These are phyloP conservation scores for Arabidopsis lyrata DNA, from an alignment of 441 rosid genomes.

Conservation along the genomic window DNA sequence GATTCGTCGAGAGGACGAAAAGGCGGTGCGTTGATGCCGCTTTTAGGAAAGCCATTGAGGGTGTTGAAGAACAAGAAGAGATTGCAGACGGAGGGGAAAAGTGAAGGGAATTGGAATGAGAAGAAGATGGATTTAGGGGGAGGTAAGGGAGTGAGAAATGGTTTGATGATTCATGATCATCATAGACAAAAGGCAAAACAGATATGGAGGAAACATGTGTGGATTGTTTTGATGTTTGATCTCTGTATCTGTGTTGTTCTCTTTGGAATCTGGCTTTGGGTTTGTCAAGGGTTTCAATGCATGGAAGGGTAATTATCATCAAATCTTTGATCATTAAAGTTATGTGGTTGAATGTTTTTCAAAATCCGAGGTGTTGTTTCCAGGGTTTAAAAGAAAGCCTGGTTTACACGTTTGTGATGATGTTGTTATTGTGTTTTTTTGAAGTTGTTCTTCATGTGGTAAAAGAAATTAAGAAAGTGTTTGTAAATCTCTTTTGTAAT, in stretches of 20 bases:
- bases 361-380: conserved; percentile 35
- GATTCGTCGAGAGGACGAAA: conserved; percentile 53
- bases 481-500: conserved; percentile 4
- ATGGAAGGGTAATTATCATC: conserved; percentile 52
- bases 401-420: conserved; percentile 36
- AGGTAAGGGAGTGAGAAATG: conserved; percentile 57
- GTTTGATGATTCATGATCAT: conserved; percentile 42
- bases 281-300: conserved; percentile 88
- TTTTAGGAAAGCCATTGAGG: conserved; percentile 57
- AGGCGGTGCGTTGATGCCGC: conserved; percentile 47
- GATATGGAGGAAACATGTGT: conserved; percentile 89
- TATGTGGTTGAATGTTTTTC: conserved; percentile 1
- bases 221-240: conserved; percentile 81
- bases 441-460: conserved; percentile 7
- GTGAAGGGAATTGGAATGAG: conserved; percentile 44
- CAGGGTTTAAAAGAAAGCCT: not conserved
- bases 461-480: not conserved
- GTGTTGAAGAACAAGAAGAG: conserved; percentile 80
- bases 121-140: conserved; percentile 48
- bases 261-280: conserved; percentile 85
- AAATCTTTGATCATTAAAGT: not conserved
- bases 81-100: conserved; percentile 43
- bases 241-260: conserved; percentile 64
- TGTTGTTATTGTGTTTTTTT: conserved; percentile 15
- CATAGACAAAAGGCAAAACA: conserved; percentile 78